Conservation (phyloP, 345 rosid species). For the Rhizophora apiculata region DNA sequence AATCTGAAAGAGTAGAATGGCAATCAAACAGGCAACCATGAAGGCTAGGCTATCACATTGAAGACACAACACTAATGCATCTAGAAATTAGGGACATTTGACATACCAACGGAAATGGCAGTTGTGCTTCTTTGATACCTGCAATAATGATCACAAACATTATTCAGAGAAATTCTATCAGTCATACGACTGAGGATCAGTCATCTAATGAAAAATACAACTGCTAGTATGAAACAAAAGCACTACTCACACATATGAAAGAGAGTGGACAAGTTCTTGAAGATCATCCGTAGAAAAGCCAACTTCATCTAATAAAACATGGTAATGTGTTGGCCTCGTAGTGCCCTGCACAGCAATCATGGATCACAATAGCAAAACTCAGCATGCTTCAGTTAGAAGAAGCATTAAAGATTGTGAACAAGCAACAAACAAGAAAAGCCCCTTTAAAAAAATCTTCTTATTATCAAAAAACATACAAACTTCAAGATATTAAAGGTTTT, state of each 20-base stretch:
- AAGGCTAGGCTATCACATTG: no score
- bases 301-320: conserved; percentile 29
- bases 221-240: neutral
- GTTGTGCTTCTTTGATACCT: conserved; percentile 46
- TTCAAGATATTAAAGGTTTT: neutral
- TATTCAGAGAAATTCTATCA: neutral
- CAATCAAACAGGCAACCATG: no score
- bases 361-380: neutral
- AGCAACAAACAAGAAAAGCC: neutral
- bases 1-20: no score
- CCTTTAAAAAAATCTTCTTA: neutral
- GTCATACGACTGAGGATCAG: neutral
- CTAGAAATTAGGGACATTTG: no score
- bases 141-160: conserved; percentile 5
- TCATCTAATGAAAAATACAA: neutral
- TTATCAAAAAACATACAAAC: neutral
- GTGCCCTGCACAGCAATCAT: conserved; percentile 22
- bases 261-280: conserved; percentile 36
- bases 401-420: neutral
- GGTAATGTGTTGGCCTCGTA: conserved; percentile 34
- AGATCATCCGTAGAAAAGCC: conserved; percentile 32
- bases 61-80: no score
- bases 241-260: conserved; percentile 36
- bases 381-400: neutral
- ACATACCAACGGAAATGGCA: conserved; percentile 35